A percentile compares a stretch with the other conserved stretches of the same genome.
Evolutionary conservation across 2,329 filamentous ascomycete genomes (phyloP).

Genomic region (Diaporthe ilicicola): DNA sequence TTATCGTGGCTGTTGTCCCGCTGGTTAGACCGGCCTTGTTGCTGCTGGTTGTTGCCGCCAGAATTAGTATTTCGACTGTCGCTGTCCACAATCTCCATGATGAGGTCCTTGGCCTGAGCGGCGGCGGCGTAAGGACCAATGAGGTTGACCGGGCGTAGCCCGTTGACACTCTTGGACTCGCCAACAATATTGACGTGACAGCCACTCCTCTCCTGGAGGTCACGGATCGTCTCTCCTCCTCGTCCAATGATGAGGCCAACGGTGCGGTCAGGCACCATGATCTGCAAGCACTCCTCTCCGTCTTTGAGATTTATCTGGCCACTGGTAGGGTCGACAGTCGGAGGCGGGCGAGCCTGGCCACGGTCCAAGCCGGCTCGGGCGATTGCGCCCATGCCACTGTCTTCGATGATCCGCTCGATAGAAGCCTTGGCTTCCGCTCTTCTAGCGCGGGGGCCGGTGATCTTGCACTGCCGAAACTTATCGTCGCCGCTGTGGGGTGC

Average conservation of each 20-base stretch:
- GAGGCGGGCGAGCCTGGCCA: slow-evolving; percentile 44
- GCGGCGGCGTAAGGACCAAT: slow-evolving; percentile 82
- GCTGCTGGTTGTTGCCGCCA: slow-evolving; percentile 41
- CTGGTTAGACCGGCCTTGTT: slow-evolving; percentile 49
- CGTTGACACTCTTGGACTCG: slow-evolving; percentile 92
- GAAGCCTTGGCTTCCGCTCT: slow-evolving; percentile 82
- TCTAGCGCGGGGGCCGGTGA: slow-evolving; percentile 76
- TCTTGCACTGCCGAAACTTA: slow-evolving; percentile 83
- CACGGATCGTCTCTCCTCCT: slow-evolving; percentile 90
- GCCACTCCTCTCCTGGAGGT: slow-evolving; percentile 89
- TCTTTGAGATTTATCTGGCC: slow-evolving; percentile 67
- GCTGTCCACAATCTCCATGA: slow-evolving; percentile 94
- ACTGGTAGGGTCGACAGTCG: slow-evolving; percentile 20
- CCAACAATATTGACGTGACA: slow-evolving; percentile 96
- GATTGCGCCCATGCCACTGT: slow-evolving; percentile 71
- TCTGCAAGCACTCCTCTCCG: slow-evolving; percentile 86
- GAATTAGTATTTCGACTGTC: slow-evolving; percentile 69
- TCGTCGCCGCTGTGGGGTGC: slow-evolving; percentile 77
- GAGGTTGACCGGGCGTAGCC: slow-evolving; percentile 87
- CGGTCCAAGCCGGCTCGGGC: slow-evolving; percentile 58
- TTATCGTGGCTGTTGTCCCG: slow-evolving; percentile 65
- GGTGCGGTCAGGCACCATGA: slow-evolving; percentile 94
- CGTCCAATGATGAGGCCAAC: slow-evolving; percentile 95
- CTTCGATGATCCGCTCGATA: slow-evolving; percentile 88
- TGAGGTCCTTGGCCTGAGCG: slow-evolving; percentile 82